Base-by-base conservation (phyloP, 495 filamentous ascomycete genomes). In the Podospora anserina region DNA sequence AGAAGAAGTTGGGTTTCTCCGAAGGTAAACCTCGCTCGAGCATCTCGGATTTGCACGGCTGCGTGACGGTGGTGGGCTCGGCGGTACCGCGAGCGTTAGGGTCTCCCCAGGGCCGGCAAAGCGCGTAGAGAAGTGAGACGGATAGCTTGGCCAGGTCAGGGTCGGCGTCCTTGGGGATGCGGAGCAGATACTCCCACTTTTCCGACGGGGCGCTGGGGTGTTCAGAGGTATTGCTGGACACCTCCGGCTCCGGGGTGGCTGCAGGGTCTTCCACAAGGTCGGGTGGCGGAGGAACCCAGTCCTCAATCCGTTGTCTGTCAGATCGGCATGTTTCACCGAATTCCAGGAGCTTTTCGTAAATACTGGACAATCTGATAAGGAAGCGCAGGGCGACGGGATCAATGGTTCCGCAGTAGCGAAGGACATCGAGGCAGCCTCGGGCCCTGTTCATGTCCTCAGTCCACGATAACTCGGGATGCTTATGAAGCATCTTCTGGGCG, bases 401-500 rank as follows among this genome's bases (percentile, higher is more conserved):
- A 18, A 69, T 63, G 2, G 54, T 60, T 6, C 69, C 74, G 60
- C 74, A 76, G 61, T 66, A 76, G 9, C 64, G 70, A 16, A 76
- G 74, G 16, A 72, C 69, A 61, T 73, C 66, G 26, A 77, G 69
- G 34, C 75, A 78, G 9, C 65, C 57, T 20, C 68, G 69, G 4
- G 71, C 74, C 0, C 68, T 67, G 28, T 74, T 63, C 53, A 78
- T 53, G 53, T 78, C 75, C 0, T 72, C 70, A 18, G 57, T 54
- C 73, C 73, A 77, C 11, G 54, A 54, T 13, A 58, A 63, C 0
- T 68, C 56, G 0, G 69, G 67, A 55, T 76, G 64, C n/a, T 66
- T 64, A 67, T 76, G 76, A 3, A 79, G 62, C 18, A 72, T 72
- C 9, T 73, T 75, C 55, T 79, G 76, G 4, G 76, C 67, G 18